phyloP scores from a whole-genome alignment of 305 asterid species.

The Fraxinus xanthoxyloides region DNA sequence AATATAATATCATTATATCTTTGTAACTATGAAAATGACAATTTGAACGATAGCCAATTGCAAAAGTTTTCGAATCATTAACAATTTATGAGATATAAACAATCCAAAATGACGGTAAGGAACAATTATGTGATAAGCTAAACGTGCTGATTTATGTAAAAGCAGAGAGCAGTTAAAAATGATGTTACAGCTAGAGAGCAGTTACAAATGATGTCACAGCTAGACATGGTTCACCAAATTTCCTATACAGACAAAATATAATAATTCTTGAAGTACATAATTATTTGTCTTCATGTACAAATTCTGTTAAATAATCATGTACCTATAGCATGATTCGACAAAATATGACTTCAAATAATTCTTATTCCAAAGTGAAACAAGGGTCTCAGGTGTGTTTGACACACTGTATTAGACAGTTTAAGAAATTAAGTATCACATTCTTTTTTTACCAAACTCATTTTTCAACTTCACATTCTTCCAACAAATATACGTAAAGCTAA shows the following conservation, averaged over 20 bases:
- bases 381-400: too few species aligned
- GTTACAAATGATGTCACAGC: not conserved
- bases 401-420: too few species aligned
- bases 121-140: not conserved
- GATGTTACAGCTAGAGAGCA: not conserved
- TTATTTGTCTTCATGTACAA: too few species aligned
- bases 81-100: not conserved
- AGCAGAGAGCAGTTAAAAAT: not conserved
- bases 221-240: not conserved
- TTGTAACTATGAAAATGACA: not conserved
- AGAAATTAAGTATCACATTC: too few species aligned
- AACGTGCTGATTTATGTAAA: not conserved
- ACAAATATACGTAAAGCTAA: too few species aligned
- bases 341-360: too few species aligned
- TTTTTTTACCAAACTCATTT: too few species aligned
- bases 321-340: too few species aligned
- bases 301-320: too few species aligned
- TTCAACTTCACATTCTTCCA: too few species aligned
- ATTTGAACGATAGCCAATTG: constrained; percentile 5
- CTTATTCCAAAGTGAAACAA: too few species aligned
- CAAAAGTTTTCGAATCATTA: not conserved
- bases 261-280: too few species aligned
- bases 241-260: not conserved
- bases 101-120: not conserved
- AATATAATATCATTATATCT: constrained; percentile 4